Base-by-base conservation (phyloP, 2,329 filamentous ascomycete genomes). In the Pezicula neosporulosa region DNA sequence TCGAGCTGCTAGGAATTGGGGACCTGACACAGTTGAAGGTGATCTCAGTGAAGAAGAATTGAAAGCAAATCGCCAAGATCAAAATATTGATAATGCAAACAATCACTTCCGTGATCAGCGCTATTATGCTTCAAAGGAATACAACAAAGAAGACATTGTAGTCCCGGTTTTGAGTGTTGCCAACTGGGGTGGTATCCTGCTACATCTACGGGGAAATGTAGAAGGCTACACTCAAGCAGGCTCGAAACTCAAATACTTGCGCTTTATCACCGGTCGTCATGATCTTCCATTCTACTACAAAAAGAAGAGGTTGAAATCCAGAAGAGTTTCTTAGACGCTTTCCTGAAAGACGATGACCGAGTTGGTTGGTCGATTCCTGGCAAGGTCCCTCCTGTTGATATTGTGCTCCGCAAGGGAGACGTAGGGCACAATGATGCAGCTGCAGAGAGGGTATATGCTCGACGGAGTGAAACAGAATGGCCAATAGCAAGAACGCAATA, bases 281-380 rank as follows among this genome's bases (percentile, higher is more conserved):
- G 85, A 89, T 56, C 70, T 88, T 2, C 85, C 85, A 0, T 88
- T 88, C 63, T 89, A 87, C 68, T 86, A 87, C 60, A 66, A 76
- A 1, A 76, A 1, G 81, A 87, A 49, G 82, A 87, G 53, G 83
- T 86, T 0, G 81, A 85, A 53, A 58, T 89, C 0, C 86, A 89
- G 61, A 75, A 73, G 44, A 81, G 78, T 56, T 90, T 90, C 64
- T 69, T 89, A 0, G 83, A 88, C 52, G 85, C 85, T 0, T 90
- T 90, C 61, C 73, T 90, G 35, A 89, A 88, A 58, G 81, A 75
- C 1, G 75, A 88, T 0, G 86, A 89, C 58, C 70, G 72, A 0
- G 72, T 72, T 0, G 83, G 83, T n/a, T 87, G 83, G 83, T 76
- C 74, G 0, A 60, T 70, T 9, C 71, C 74, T 10, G 82, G 85